Evolutionary conservation across 768 basidiomycete genomes (phyloP).

Genomic region (Postia placenta): DNA sequence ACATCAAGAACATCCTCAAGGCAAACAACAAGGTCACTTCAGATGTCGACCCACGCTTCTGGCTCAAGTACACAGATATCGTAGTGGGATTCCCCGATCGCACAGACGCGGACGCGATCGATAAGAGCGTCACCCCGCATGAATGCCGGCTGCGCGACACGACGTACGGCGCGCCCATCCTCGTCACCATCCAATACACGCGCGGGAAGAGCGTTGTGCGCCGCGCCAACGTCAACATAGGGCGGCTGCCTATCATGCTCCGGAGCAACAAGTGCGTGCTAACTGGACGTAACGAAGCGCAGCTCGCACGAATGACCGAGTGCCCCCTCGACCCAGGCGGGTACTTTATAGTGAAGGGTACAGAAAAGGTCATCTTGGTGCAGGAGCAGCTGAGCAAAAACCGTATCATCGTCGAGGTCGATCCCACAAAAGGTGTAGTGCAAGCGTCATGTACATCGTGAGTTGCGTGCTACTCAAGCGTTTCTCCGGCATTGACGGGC

Average conservation of each 20-base stretch:
- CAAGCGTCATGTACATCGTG: conserved; percentile 96
- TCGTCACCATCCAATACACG: conserved; percentile 93
- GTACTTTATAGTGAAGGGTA: conserved; percentile 98
- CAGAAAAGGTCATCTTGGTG: conserved; percentile 98
- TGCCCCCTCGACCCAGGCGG: conserved; percentile 99
- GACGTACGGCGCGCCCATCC: conserved; percentile 89
- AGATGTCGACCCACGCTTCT: conserved; percentile 94
- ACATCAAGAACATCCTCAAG: conserved; percentile 94
- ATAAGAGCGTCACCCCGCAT: conserved; percentile 87
- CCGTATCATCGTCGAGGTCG: conserved; percentile 96
- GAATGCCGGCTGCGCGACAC: conserved; percentile 96
- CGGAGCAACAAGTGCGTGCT: conserved; percentile 93
- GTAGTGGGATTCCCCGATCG: conserved; percentile 89
- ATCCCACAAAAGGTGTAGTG: conserved; percentile 81
- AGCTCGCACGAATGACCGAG: conserved; percentile 92
- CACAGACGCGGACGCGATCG: conserved; percentile 72
- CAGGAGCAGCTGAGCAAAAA: conserved; percentile 99
- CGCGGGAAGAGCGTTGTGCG: conserved; percentile 86
- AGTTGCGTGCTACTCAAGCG: conserved; percentile 25
- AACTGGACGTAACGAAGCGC: conserved; percentile 65
- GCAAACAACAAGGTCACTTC: conserved; percentile 93
- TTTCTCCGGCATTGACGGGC: not conserved
- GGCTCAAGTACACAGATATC: conserved; percentile 95
- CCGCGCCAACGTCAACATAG: conserved; percentile 78
- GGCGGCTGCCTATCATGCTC: conserved; percentile 93